phyloP scores from a whole-genome alignment of 768 basidiomycete genomes.

The Lentinula sp. region DNA sequence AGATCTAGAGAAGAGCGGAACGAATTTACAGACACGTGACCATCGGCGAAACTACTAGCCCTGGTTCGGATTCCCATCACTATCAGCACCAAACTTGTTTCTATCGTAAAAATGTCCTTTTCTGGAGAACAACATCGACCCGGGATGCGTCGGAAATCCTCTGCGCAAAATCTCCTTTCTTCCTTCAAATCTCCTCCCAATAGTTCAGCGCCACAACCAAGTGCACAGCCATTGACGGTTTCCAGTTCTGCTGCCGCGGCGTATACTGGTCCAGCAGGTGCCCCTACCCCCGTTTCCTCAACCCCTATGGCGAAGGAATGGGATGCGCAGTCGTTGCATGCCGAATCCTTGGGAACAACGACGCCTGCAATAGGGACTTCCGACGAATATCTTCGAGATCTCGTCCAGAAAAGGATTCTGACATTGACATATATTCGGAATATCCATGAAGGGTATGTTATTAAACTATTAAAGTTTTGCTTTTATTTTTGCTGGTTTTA shows the following conservation, averaged over 20 bases:
- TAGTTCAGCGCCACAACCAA: slow-evolving; percentile 26
- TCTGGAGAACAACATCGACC: slow-evolving; percentile 35
- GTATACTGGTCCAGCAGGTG: slow-evolving; percentile 29
- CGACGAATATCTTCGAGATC: slow-evolving; percentile 71
- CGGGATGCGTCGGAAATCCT: slow-evolving; percentile 77
- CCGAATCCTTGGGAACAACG: slow-evolving; percentile 32
- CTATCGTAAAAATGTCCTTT: neutral
- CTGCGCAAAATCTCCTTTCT: slow-evolving; percentile 76
- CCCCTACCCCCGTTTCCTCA: slow-evolving; percentile 34
- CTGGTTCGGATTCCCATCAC: neutral
- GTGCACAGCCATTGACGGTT: slow-evolving; percentile 22
- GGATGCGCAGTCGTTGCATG: slow-evolving; percentile 66
- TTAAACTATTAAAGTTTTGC: slow-evolving; percentile 1
- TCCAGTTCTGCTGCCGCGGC: slow-evolving; percentile 30
- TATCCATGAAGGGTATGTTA: slow-evolving; percentile 77
- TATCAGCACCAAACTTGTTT: neutral
- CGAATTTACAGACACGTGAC: slow-evolving; percentile 9
- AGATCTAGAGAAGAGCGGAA: slow-evolving; percentile 11
- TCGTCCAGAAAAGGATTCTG: slow-evolving; percentile 79
- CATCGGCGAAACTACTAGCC: neutral
- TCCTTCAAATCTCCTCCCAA: slow-evolving; percentile 52
- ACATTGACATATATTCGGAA: slow-evolving; percentile 82
- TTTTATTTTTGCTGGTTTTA: neutral
- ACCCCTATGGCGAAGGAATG: slow-evolving; percentile 52
- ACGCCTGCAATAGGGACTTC: slow-evolving; percentile 55